Base-by-base conservation (phyloP, 1,284 basidiomycete species). In the Ceratobasidium sp. region DNA sequence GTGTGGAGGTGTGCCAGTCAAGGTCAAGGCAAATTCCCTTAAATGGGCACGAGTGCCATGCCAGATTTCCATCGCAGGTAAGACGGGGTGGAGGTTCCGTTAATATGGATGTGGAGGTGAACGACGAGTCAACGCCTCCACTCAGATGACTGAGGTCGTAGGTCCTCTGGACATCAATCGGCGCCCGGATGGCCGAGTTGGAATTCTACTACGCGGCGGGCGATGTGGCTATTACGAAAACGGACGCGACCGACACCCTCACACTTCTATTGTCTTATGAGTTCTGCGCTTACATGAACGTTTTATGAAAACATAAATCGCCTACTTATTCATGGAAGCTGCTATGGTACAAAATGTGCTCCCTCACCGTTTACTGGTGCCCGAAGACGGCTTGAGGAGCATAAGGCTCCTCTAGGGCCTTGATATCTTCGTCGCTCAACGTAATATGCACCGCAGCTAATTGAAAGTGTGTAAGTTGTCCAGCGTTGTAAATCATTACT, bases 371-470 rank as follows among this genome's bases (percentile, higher is more conserved):
- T 67, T 67, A 79, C 66, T 27, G 23, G 50, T 81, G 81, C 27
- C 83, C 82, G 12, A 81, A 76, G 27, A 84, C 81, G 1, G 77
- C 78, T 27, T 82, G 78, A 10, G 84, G 83, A 3, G 52, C 60
- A 80, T 87, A 87, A 48, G 83, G 82, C 77, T 83, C 81, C 18
- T 82, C 81, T 74, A 87, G 86, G 8, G 71, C 76, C 77, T 83
- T 80, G 71, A 84, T 81, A 80, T 87, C 85, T 41, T 86, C 86
- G 10, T 82, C 75, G 0, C 82, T 83, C 62, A 87, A 80, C 73
- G 83, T 79, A 68, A 87, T 59, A 35, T 75, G 66, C 23, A 78
- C 67, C 14, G 69, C 78, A 50, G 71, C 78, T 78, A 41, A 20
- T 30, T 20, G 8, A 27, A 52, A 30, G n/a, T 18, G 3, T 41